Conservation (phyloP, 129 eudicot species). For the Saussurea involucrata region DNA sequence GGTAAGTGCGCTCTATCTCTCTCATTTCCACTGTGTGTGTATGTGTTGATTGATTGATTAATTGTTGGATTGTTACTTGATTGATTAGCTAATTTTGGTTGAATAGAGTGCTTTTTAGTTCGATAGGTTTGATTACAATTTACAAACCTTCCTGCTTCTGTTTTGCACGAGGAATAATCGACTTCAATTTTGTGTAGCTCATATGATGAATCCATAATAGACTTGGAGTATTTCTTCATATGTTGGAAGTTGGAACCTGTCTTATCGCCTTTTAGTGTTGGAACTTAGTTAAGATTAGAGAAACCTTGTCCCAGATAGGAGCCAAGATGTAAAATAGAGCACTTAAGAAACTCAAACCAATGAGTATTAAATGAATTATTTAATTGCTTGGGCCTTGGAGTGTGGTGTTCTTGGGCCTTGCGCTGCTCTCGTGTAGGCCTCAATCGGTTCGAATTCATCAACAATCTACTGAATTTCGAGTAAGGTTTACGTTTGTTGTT, state of each 20-base stretch:
- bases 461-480: too few relatives aligned
- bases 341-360: too few relatives aligned
- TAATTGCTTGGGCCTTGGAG: too few relatives aligned
- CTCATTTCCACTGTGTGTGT: not conserved
- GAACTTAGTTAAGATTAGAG: too few relatives aligned
- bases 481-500: too few relatives aligned
- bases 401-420: too few relatives aligned
- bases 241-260: not conserved
- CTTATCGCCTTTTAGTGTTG: not conserved
- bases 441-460: too few relatives aligned
- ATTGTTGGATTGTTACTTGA: not conserved
- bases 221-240: not conserved
- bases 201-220: not conserved
- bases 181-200: not conserved
- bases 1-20: constrained; percentile 5
- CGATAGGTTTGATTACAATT: not conserved
- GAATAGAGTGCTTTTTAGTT: not conserved
- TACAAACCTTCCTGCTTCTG: not conserved
- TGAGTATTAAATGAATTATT: too few relatives aligned
- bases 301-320: too few relatives aligned
- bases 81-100: not conserved
- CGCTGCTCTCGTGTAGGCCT: too few relatives aligned
- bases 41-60: constrained; percentile 1
- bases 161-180: not conserved
- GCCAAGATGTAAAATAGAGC: too few relatives aligned